phyloP scores from a whole-genome alignment of 495 filamentous ascomycete species.

The Penicillium silybi region DNA sequence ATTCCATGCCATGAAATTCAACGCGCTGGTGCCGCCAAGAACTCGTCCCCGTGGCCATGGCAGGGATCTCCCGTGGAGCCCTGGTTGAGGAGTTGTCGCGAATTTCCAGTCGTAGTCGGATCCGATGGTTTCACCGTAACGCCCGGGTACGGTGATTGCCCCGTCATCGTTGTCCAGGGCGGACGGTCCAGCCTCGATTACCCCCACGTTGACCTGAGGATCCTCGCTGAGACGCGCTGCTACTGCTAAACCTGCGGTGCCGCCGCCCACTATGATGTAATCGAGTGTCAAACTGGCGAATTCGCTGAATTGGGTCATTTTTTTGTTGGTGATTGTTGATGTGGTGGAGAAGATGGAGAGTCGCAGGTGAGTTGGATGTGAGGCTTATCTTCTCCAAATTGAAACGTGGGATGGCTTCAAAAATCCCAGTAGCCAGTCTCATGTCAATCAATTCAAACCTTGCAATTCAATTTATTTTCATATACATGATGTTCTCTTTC shows the following conservation, averaged over 20 bases:
- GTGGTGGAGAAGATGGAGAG: neutral
- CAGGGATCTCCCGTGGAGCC: slow-evolving; percentile 30
- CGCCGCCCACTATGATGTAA: slow-evolving; percentile 36
- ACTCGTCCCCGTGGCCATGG: slow-evolving; percentile 36
- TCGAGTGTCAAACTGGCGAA: slow-evolving; percentile 27
- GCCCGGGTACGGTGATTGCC: slow-evolving; percentile 38
- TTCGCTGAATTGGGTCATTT: slow-evolving; percentile 4
- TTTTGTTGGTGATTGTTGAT: slow-evolving; percentile 1
- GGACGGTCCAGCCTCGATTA: slow-evolving; percentile 45
- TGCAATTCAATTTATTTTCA: no score
- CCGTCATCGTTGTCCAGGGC: slow-evolving; percentile 25
- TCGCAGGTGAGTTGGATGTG: neutral
- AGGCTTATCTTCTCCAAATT: neutral
- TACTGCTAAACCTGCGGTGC: slow-evolving; percentile 32
- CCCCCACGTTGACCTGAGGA: slow-evolving; percentile 34
- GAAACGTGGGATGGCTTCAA: no score
- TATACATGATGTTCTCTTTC: no score
- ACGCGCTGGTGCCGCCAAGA: slow-evolving; percentile 40
- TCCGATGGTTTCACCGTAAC: slow-evolving; percentile 37
- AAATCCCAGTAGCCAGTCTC: no score
- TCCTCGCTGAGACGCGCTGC: slow-evolving; percentile 47
- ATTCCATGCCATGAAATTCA: slow-evolving; percentile 51
- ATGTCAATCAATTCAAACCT: no score
- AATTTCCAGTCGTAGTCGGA: slow-evolving; percentile 45
- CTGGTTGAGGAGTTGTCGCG: slow-evolving; percentile 34